Base-by-base conservation (phyloP, 352 stramenopile species). In the Chrysophaeum taylorii region DNA sequence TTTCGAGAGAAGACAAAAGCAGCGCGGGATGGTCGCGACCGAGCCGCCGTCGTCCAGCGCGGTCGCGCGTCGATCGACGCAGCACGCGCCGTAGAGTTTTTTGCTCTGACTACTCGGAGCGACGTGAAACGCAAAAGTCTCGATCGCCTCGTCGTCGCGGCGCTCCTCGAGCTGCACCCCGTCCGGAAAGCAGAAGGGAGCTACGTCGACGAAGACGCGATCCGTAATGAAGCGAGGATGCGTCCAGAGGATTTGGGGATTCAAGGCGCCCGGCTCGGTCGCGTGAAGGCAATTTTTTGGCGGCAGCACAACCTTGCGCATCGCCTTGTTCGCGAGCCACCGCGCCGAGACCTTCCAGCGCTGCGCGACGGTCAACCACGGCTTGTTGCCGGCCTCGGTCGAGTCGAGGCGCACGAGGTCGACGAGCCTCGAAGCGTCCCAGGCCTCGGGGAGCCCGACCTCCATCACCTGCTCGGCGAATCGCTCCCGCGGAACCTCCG, bases 1-100 rank as follows among this genome's bases (percentile, higher is more conserved):
- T 1, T 67, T 39, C 36, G 70, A 74, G 5, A 78, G 66, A 29
- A 78, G n/a, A 63, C 73, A 78, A 35, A 72, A 71, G 31, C 31
- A 42, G 14, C 14, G 14, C 33, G 57, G 33, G 18, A 66, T n/a
- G n/a, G n/a, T n/a, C n/a, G n/a, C 33, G 33, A n/a, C 35, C 16
- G 33, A 5, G 35, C 7, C 4, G 57, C 33, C 33, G 31, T 42
- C 4, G 16, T 2, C 18, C 33, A 23, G 2, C 16, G 14, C 1
- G 12, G 33, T 31, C 33, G 18, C 27, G 31, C 1, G 1, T 36
- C 1, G 4, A 9, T 66, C 33, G 12, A 41, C 33, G 12, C 4
- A 27, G 35, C 57, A 66, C 33, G 45, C 35, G 57, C 57, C 57
- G 57, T 66, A 33, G 57, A 66, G 31, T n/a, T n/a, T n/a, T n/a